These are phyloP conservation scores for Talaromyces pinophilus DNA, from an alignment of 2,329 filamentous ascomycete genomes.

Conservation along the genomic window DNA sequence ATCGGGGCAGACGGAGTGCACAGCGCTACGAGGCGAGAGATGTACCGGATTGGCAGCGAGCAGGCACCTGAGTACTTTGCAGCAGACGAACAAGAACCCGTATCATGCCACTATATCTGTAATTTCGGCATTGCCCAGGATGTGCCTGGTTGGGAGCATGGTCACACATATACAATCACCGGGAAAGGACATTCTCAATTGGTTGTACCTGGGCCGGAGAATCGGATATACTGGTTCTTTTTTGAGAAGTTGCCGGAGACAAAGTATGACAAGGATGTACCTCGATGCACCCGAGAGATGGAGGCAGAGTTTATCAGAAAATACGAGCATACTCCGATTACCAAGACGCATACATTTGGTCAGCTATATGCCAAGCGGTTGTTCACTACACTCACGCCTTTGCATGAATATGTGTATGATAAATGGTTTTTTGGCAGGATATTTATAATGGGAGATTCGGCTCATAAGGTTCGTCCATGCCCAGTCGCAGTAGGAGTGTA, in stretches of 20 bases:
- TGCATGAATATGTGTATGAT: slow-evolving; percentile 3
- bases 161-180: not conserved
- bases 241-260: slow-evolving; percentile 1
- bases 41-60: slow-evolving; percentile 27
- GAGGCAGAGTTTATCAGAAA: not conserved
- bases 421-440: not conserved
- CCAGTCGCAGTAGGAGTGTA: not conserved
- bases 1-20: slow-evolving; percentile 48
- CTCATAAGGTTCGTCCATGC: not conserved
- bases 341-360: not conserved
- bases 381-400: not conserved
- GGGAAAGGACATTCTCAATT: not conserved
- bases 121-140: not conserved
- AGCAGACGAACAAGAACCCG: not conserved
- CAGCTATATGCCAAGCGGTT: not conserved
- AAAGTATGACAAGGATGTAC: not conserved
- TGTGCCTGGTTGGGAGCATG: not conserved
- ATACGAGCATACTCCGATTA: not conserved
- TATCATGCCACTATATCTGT: not conserved
- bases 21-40: slow-evolving; percentile 37
- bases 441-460: not conserved
- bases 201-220: not conserved
- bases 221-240: slow-evolving; percentile 4
- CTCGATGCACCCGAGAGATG: not conserved
- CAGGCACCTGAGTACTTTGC: slow-evolving; percentile 3